Conservation (phyloP, 2,329 filamentous ascomycete genomes). For the Epichloe gansuensis region DNA sequence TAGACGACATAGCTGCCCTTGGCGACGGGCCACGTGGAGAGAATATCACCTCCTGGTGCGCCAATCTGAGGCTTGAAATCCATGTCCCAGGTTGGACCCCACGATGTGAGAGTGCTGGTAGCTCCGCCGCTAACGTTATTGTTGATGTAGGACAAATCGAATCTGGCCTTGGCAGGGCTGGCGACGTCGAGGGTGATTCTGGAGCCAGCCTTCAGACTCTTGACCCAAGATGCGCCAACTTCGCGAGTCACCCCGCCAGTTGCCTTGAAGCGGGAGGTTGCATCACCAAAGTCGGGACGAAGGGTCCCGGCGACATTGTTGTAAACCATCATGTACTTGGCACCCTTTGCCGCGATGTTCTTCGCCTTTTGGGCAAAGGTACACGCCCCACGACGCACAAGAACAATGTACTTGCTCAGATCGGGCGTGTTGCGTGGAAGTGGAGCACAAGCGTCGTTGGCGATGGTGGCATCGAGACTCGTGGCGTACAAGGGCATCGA, state of each 20-base stretch:
- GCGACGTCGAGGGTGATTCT: constrained; percentile 15
- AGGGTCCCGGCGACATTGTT: constrained; percentile 33
- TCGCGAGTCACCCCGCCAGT: constrained; percentile 18
- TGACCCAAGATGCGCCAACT: constrained; percentile 33
- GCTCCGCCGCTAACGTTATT: constrained; percentile 31
- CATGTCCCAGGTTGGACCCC: constrained; percentile 47
- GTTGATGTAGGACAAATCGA: not conserved
- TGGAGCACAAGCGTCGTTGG: constrained; percentile 17
- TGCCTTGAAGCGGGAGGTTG: constrained; percentile 18
- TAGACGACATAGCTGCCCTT: constrained; percentile 36
- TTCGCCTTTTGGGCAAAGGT: not conserved
- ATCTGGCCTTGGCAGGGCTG: not conserved
- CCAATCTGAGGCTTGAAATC: constrained; percentile 41
- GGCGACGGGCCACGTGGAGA: constrained; percentile 39
- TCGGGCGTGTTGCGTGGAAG: constrained; percentile 36
- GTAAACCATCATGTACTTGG: constrained; percentile 48
- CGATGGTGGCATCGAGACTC: constrained; percentile 21
- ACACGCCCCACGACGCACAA: constrained; percentile 31
- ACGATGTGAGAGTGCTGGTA: constrained; percentile 38
- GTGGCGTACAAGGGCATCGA: constrained; percentile 15
- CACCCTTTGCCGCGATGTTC: constrained; percentile 27
- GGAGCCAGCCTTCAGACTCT: constrained; percentile 23
- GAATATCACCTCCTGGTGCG: constrained; percentile 42
- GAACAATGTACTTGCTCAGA: constrained; percentile 37
- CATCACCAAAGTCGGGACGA: not conserved